Percentiles rank a stretch among this genome's conserved stretches.
Evolutionary conservation across 257 asterid species (phyloP).

Genomic region (Pogostemon cablin): DNA sequence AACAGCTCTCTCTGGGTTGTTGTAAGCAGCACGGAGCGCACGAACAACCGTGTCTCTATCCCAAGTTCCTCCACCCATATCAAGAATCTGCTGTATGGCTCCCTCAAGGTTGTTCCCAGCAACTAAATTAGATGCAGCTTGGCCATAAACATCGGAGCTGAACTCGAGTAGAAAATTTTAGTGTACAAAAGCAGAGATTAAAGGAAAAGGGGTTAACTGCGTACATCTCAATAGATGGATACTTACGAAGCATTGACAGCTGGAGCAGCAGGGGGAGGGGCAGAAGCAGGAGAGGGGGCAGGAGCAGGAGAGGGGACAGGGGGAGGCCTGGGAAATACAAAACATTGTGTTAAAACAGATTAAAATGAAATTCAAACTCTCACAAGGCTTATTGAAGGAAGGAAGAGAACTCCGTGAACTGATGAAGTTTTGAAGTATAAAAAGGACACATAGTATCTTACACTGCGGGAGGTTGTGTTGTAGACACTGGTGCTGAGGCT

Average conservation of each 20-base stretch:
- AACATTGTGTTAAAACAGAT: neutral
- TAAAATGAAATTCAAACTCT: neutral
- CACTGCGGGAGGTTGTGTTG: slow-evolving; percentile 40
- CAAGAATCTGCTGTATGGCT: slow-evolving; percentile 74
- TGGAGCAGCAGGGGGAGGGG: slow-evolving; percentile 34
- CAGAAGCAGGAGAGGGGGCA: slow-evolving; percentile 22
- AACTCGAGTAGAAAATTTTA: neutral
- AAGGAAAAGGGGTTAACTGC: neutral
- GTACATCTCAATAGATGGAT: slow-evolving; percentile 2
- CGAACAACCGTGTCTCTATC: slow-evolving; percentile 75
- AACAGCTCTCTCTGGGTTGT: slow-evolving; percentile 88
- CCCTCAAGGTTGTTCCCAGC: slow-evolving; percentile 74
- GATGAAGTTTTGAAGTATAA: neutral
- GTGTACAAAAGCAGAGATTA: neutral
- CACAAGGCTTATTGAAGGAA: neutral
- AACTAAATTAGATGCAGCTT: slow-evolving; percentile 68
- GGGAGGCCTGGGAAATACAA: slow-evolving; percentile 37
- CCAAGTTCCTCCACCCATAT: slow-evolving; percentile 92
- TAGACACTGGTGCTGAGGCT: slow-evolving; percentile 44
- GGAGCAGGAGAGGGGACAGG: slow-evolving; percentile 2
- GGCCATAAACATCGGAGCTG: slow-evolving; percentile 66
- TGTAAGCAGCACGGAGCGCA: slow-evolving; percentile 81
- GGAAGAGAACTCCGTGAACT: neutral
- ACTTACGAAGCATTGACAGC: slow-evolving; percentile 44
- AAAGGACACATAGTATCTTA: slow-evolving; percentile 33